Percentiles rank a stretch among this genome's conserved stretches.
Conservation (phyloP, 2,329 filamentous ascomycete genomes). For the Fusarium burgessii region DNA sequence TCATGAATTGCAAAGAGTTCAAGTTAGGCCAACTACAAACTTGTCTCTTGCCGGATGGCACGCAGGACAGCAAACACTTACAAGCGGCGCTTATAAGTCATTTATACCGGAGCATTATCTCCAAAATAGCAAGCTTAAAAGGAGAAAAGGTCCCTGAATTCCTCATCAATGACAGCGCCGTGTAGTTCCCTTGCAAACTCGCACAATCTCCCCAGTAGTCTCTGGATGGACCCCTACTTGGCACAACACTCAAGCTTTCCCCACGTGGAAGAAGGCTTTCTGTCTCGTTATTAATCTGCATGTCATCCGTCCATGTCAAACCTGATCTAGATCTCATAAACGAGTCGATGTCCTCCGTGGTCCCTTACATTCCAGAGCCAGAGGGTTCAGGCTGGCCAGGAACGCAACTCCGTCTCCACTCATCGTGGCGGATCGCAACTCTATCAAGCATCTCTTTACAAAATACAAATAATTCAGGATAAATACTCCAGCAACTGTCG, state of each 20-base stretch:
- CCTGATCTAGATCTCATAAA: neutral
- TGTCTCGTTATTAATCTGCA: neutral
- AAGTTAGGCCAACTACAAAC: too few relatives aligned
- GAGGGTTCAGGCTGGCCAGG: neutral
- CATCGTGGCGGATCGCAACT: neutral
- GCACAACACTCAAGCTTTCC: neutral
- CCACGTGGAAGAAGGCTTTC: neutral
- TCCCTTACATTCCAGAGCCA: neutral
- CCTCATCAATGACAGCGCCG: accelerated
- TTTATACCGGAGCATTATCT: neutral
- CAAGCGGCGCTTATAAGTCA: neutral
- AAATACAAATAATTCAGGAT: neutral
- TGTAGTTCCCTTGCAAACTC: too few relatives aligned
- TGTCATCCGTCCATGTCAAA: neutral
- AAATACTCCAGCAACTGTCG: too few relatives aligned
- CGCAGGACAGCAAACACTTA: too few relatives aligned
- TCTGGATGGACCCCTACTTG: neutral
- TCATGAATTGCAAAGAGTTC: neutral
- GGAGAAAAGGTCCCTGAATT: accelerated
- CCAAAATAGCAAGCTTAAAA: too few relatives aligned
- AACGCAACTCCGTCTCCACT: neutral
- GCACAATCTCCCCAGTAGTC: neutral
- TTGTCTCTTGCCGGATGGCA: too few relatives aligned
- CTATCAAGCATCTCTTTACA: neutral
- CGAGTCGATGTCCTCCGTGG: neutral